These are phyloP conservation scores for Trametes coccinea DNA, from an alignment of 768 basidiomycete species.

Conservation along the genomic window DNA sequence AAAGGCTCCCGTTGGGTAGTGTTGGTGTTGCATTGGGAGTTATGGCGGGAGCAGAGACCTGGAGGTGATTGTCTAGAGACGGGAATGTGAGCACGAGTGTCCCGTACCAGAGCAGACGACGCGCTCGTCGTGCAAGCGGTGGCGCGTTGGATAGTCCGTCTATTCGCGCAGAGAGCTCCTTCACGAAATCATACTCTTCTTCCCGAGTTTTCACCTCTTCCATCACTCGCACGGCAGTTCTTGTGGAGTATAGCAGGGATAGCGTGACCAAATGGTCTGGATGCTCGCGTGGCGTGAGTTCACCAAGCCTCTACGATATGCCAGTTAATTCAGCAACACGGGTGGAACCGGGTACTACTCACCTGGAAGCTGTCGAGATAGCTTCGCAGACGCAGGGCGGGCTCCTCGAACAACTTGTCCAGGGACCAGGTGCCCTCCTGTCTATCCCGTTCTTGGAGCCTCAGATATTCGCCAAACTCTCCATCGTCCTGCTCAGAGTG, in stretches of 20 bases:
- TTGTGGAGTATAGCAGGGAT: constrained; percentile 63
- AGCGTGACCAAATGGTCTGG: constrained; percentile 70
- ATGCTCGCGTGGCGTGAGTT: constrained; percentile 68
- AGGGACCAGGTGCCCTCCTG: constrained; percentile 66
- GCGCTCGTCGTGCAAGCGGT: constrained; percentile 66
- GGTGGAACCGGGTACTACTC: constrained; percentile 28
- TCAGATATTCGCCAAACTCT: constrained; percentile 85
- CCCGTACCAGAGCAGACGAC: constrained; percentile 66
- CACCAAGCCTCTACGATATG: constrained; percentile 58
- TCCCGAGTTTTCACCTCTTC: constrained; percentile 85
- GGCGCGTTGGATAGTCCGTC: constrained; percentile 54
- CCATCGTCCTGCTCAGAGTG: constrained; percentile 39
- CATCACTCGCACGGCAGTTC: constrained; percentile 73
- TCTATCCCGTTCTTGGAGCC: constrained; percentile 56
- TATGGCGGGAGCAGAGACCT: not conserved
- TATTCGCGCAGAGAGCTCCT: constrained; percentile 58
- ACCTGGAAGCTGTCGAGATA: constrained; percentile 79
- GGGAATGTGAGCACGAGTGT: not conserved
- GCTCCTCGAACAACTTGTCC: constrained; percentile 70
- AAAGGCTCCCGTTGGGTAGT: not conserved
- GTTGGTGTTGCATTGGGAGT: not conserved
- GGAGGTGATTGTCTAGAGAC: not conserved
- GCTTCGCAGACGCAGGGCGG: constrained; percentile 66
- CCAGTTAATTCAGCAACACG: constrained; percentile 3
- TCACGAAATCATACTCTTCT: constrained; percentile 80